Evolutionary conservation across 2,329 filamentous ascomycete species (phyloP).

Genomic region (Alternaria hordeiaustralica): DNA sequence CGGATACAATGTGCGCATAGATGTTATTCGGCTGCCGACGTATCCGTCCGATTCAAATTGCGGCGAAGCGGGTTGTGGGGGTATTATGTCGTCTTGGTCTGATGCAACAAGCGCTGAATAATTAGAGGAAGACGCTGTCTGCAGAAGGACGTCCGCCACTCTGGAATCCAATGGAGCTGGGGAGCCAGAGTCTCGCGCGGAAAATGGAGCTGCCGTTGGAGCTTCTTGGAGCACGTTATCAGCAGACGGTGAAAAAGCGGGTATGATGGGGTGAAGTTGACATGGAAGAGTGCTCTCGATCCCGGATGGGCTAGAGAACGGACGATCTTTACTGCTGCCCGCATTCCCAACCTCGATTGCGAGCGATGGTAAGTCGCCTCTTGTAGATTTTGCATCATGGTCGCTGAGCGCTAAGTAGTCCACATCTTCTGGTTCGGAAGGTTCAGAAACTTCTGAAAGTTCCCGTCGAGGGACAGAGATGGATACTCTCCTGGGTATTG

Average conservation of each 20-base stretch:
- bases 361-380: conserved; percentile 18
- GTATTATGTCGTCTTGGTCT: conserved; percentile 4
- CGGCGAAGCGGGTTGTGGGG: not conserved
- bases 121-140: not conserved
- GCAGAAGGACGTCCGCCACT: not conserved
- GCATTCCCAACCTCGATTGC: conserved; percentile 1
- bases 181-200: not conserved
- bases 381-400: conserved; percentile 14
- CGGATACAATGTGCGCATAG: not conserved
- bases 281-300: not conserved
- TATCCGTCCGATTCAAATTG: not conserved
- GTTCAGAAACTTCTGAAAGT: conserved; percentile 9
- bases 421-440: conserved; percentile 8
- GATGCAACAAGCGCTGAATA: not conserved
- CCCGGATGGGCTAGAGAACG: conserved; percentile 2
- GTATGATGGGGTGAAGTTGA: not conserved
- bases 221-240: not conserved
- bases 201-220: not conserved
- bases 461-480: not conserved
- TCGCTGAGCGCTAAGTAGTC: not conserved
- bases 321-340: not conserved
- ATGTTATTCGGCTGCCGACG: not conserved
- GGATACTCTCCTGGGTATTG: conserved; percentile 11
- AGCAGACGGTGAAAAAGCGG: not conserved
- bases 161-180: not conserved